Evolutionary conservation across 768 basidiomycete species (phyloP), one percentile per base, ranked within the genome.

Genomic region (Inosperma sp.): DNA sequence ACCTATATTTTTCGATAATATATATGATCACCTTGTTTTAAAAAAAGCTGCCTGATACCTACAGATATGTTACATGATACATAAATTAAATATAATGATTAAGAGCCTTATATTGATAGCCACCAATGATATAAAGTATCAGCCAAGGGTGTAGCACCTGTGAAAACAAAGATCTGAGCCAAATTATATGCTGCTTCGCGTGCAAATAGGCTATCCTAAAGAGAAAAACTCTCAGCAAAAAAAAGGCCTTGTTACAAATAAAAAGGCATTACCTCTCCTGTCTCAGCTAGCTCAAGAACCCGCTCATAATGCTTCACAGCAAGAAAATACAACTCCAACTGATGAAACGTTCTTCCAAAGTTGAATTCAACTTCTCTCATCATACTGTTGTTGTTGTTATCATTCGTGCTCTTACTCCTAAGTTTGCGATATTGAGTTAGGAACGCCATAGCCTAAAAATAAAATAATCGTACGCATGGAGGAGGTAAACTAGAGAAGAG

Each of bases 341-440:
- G 88, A 62, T 98, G 95, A 64, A 96, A 98, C 1, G 83, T 81
- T 39, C 95, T 76, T 0, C 86, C 95, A 62, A 94, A 89, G 65
- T 99, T 99, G 65, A 80, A 97, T 51, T 99, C 91, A 3, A 95
- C 84, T 65, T 98, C 94, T 23, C 82, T 78, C 19, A 77, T 57
- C 3, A 71, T 73, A 2, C 72, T 65, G 2, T 66, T 64, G 41
- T 71, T 70, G 9, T n/a, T 29, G 29, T 31, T 34, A 17, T 41
- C 33, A 1, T 16, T 13, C 4, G 29, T n/a, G 57, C n/a, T n/a
- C n/a, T n/a, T n/a, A n/a, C 67, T 35, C 12, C 86, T 76, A 2
- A 87, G 61, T n/a, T 74, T 72, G 14, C 92, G 80, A 65, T 98
- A 99, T 41, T 82, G 79, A 0, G 84, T 77, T 21, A 97, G 66